A percentile compares a stretch with the other conserved stretches of the same genome.
These are phyloP conservation scores for Penicillium pancosmium DNA, from an alignment of 495 filamentous ascomycete species.

Conservation along the genomic window DNA sequence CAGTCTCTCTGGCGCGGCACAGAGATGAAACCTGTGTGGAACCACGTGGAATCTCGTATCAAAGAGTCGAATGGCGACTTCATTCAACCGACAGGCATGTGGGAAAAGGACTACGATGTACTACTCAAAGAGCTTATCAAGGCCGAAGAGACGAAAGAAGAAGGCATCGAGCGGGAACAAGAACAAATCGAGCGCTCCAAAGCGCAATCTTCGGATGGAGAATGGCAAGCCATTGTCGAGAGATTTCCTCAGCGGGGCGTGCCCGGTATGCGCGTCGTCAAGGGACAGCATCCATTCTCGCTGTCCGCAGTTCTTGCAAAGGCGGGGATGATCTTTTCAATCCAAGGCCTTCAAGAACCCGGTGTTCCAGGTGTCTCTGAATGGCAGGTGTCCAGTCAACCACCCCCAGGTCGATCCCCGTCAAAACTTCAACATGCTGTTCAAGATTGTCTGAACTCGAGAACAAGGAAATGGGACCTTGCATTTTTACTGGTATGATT, in stretches of 20 bases:
- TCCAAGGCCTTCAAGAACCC: conserved; percentile 24
- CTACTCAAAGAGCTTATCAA: conserved; percentile 36
- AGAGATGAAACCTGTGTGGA: conserved; percentile 44
- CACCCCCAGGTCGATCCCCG: conserved; percentile 17
- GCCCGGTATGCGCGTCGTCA: conserved; percentile 34
- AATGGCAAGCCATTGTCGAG: conserved; percentile 38
- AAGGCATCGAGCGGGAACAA: conserved; percentile 26
- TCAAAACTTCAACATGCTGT: conserved; percentile 41
- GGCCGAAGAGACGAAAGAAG: conserved; percentile 30
- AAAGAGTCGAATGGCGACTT: conserved; percentile 39
- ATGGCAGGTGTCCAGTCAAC: conserved; percentile 38
- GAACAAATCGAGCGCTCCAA: conserved; percentile 34
- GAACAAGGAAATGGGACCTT: conserved; percentile 48
- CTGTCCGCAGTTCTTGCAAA: conserved; percentile 35
- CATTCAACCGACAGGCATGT: conserved; percentile 42
- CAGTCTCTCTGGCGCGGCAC: conserved; percentile 39
- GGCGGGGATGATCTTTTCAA: conserved; percentile 39
- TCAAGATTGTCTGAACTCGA: conserved; percentile 37
- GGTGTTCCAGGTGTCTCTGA: conserved; percentile 27
- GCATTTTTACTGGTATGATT: conserved; percentile 41
- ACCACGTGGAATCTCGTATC: conserved; percentile 35
- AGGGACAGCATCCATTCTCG: conserved; percentile 27
- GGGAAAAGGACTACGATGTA: conserved; percentile 46
- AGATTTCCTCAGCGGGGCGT: conserved; percentile 29
- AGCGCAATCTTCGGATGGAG: conserved; percentile 32